These are phyloP conservation scores for Hagleromyces aurorensis DNA, from an alignment of 805 yeast genomes.

Conservation along the genomic window DNA sequence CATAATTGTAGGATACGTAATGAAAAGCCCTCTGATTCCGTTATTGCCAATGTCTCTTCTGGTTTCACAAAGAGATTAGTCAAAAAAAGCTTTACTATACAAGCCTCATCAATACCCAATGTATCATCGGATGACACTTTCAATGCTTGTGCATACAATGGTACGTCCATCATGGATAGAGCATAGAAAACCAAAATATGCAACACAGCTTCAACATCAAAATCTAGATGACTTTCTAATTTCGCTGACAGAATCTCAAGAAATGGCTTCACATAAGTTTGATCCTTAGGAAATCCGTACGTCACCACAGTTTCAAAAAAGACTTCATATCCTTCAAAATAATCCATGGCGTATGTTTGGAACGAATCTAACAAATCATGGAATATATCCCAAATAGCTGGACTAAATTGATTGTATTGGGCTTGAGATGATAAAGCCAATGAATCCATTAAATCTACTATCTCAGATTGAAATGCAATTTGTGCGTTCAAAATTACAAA, in stretches of 20 bases:
- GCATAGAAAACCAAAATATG: conserved; percentile 28
- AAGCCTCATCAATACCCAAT: conserved; percentile 33
- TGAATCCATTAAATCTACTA: conserved; percentile 55
- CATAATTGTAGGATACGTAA: conserved; percentile 50
- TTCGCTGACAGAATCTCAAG: conserved; percentile 23
- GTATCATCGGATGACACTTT: conserved; percentile 27
- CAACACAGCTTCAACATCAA: conserved; percentile 33
- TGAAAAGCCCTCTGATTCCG: conserved; percentile 42
- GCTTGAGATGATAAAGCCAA: conserved; percentile 41
- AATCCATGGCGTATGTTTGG: conserved; percentile 53
- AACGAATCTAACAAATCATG: conserved; percentile 44
- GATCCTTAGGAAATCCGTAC: conserved; percentile 40
- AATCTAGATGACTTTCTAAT: conserved; percentile 31
- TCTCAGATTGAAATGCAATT: conserved; percentile 53
- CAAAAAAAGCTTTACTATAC: conserved; percentile 51
- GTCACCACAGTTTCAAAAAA: conserved; percentile 48
- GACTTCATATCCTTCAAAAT: conserved; percentile 47
- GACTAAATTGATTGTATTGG: conserved; percentile 39
- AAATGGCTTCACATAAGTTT: conserved; percentile 23
- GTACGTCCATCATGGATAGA: conserved; percentile 28
- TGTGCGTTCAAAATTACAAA: conserved; percentile 52
- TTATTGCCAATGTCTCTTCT: conserved; percentile 40
- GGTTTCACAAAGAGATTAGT: conserved; percentile 61
- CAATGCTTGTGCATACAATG: conserved; percentile 22
- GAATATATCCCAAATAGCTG: conserved; percentile 46